Conservation (phyloP, 2,329 filamentous ascomycete genomes). For the Geosmithia flava region DNA sequence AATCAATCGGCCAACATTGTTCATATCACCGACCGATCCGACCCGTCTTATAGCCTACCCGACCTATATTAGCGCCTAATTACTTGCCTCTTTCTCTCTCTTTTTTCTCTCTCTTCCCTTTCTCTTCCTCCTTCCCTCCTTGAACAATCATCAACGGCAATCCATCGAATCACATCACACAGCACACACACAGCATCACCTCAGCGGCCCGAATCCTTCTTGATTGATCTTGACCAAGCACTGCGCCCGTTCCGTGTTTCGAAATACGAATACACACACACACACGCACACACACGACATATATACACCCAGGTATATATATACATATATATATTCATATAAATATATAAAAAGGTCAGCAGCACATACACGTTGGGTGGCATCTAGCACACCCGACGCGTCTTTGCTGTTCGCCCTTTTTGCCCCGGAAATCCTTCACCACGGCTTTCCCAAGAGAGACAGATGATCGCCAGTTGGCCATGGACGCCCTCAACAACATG, state of each 20-base stretch:
- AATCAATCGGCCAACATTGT: not conserved
- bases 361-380: not conserved
- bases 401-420: not conserved
- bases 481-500: slow-evolving; percentile 45
- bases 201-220: no score
- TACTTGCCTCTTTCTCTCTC: not conserved
- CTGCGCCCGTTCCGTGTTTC: no score
- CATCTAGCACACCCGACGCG: not conserved
- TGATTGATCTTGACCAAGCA: no score
- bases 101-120: not conserved
- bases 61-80: not conserved
- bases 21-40: not conserved
- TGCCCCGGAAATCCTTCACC: not conserved
- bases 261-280: no score
- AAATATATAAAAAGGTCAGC: not conserved
- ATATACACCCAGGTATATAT: no score
- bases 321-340: not conserved
- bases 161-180: no score
- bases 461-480: slow-evolving; percentile 21
- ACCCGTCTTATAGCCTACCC: not conserved
- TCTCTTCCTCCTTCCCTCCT: not conserved
- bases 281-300: no score
- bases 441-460: not conserved
- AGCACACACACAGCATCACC: no score
- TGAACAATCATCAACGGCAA: no score